phyloP scores from a whole-genome alignment of 1,284 basidiomycete species.

The Fistulinella staudtii region DNA sequence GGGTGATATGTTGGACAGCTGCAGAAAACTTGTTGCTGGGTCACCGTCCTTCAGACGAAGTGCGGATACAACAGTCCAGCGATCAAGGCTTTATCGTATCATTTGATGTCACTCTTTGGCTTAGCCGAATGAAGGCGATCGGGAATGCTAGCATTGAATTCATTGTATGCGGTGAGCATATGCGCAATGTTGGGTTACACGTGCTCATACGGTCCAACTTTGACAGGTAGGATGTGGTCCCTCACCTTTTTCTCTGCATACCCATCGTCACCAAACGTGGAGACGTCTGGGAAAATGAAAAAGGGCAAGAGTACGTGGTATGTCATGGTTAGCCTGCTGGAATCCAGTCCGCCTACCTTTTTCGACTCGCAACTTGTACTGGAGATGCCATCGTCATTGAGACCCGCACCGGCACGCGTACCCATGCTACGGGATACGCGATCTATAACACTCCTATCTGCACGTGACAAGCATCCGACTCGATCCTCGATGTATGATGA shows the following conservation, averaged over 20 bases:
- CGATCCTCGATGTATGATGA: slow-evolving; percentile 2
- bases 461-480: background rate
- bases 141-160: slow-evolving; percentile 55
- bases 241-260: slow-evolving; percentile 24
- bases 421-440: slow-evolving; percentile 2
- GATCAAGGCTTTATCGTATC: slow-evolving; percentile 50
- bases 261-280: background rate
- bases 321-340: slow-evolving; percentile 42
- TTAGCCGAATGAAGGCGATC: slow-evolving; percentile 62
- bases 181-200: too few relatives aligned
- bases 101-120: slow-evolving; percentile 59
- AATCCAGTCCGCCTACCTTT: slow-evolving; percentile 22
- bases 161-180: slow-evolving; percentile 51
- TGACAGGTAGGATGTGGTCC: slow-evolving; percentile 38
- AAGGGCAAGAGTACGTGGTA: slow-evolving; percentile 47
- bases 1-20: slow-evolving; percentile 30
- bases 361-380: slow-evolving; percentile 18
- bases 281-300: slow-evolving; percentile 7
- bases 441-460: slow-evolving; percentile 1
- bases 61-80: slow-evolving; percentile 45
- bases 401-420: background rate
- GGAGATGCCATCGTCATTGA: background rate
- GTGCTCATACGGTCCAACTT: background rate
- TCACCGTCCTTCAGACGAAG: slow-evolving; percentile 48
- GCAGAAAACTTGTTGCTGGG: slow-evolving; percentile 57